Percentiles rank a stretch among this genome's conserved stretches.
These are phyloP conservation scores for Ceratocystis albifundus DNA, from an alignment of 2,329 filamentous ascomycete genomes.

Conservation along the genomic window DNA sequence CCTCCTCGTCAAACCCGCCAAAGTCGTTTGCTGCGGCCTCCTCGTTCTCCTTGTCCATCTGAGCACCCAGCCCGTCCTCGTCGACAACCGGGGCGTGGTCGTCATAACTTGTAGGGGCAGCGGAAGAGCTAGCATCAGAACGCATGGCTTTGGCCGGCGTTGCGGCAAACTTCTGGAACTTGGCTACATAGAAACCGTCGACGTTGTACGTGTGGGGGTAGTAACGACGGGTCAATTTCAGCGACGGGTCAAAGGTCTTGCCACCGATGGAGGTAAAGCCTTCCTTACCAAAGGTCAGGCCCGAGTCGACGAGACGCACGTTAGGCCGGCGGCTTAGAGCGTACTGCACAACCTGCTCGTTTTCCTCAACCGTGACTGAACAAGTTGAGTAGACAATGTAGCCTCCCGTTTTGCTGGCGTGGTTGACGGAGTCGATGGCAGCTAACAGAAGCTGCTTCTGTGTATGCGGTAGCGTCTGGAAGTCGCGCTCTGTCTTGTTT, in stretches of 20 bases:
- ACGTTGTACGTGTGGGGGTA: constrained; percentile 91
- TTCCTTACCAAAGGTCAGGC: constrained; percentile 78
- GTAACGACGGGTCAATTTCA: constrained; percentile 74
- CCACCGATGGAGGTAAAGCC: constrained; percentile 85
- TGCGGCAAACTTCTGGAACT: constrained; percentile 85
- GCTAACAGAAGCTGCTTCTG: constrained; percentile 90
- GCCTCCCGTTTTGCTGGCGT: constrained; percentile 80
- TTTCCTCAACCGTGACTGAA: constrained; percentile 83
- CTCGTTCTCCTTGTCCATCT: constrained; percentile 18
- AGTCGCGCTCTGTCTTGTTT: constrained; percentile 93
- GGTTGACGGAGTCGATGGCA: constrained; percentile 90
- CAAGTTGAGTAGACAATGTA: constrained; percentile 97
- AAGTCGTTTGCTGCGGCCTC: constrained; percentile 42
- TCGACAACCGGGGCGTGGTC: constrained; percentile 18
- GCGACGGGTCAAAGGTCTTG: constrained; percentile 77
- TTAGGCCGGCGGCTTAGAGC: constrained; percentile 85
- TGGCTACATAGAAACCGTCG: constrained; percentile 96
- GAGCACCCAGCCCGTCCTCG: constrained; percentile 15
- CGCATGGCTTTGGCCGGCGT: constrained; percentile 32
- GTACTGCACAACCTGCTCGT: constrained; percentile 85
- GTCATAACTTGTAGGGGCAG: constrained; percentile 24
- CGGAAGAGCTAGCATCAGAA: constrained; percentile 35
- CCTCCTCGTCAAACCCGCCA: constrained; percentile 62
- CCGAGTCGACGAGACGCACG: constrained; percentile 83
- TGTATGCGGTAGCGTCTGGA: constrained; percentile 80